Evolutionary conservation across 192 early-diverging fungal genomes (phyloP).

Genomic region (Allomyces javanicus): DNA sequence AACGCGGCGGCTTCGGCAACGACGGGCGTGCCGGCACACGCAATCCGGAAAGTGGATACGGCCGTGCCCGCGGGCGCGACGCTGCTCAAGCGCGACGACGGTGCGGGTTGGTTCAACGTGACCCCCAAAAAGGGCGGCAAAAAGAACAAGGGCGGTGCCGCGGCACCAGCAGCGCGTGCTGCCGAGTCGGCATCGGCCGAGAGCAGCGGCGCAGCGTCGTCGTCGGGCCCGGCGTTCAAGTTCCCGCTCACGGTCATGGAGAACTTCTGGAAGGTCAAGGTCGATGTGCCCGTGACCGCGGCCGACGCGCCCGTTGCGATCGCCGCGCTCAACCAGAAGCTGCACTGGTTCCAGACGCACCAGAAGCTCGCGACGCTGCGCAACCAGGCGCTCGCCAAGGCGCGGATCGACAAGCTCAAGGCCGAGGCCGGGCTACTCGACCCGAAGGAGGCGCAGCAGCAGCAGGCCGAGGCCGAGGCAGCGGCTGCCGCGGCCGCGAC

Average conservation of each 20-base stretch:
- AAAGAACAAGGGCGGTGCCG: slow-evolving; percentile 23
- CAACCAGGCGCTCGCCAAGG: slow-evolving; percentile 76
- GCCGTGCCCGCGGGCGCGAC: slow-evolving; percentile 54
- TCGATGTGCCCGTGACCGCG: slow-evolving; percentile 52
- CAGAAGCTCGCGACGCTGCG: slow-evolving; percentile 56
- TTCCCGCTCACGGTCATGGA: slow-evolving; percentile 59
- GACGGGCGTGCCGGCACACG: slow-evolving; percentile 17
- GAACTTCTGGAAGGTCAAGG: slow-evolving; percentile 56
- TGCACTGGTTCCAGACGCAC: slow-evolving; percentile 49
- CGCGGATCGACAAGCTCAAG: slow-evolving; percentile 52
- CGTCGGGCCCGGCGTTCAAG: slow-evolving; percentile 19
- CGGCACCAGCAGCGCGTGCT: background rate
- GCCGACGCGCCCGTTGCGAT: slow-evolving; percentile 49
- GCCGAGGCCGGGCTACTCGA: slow-evolving; percentile 23
- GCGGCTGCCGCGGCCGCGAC: background rate
- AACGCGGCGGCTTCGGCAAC: slow-evolving; percentile 6
- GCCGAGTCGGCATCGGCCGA: no score
- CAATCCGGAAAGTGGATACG: slow-evolving; percentile 34
- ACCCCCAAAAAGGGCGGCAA: slow-evolving; percentile 42
- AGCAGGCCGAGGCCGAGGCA: no score
- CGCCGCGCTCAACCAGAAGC: slow-evolving; percentile 46
- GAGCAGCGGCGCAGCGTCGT: background rate
- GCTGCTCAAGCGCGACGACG: slow-evolving; percentile 50
- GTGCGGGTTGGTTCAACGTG: slow-evolving; percentile 37
- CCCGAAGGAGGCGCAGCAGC: background rate